Conservation (phyloP, 768 basidiomycete species). For the Calocera viscosa region DNA sequence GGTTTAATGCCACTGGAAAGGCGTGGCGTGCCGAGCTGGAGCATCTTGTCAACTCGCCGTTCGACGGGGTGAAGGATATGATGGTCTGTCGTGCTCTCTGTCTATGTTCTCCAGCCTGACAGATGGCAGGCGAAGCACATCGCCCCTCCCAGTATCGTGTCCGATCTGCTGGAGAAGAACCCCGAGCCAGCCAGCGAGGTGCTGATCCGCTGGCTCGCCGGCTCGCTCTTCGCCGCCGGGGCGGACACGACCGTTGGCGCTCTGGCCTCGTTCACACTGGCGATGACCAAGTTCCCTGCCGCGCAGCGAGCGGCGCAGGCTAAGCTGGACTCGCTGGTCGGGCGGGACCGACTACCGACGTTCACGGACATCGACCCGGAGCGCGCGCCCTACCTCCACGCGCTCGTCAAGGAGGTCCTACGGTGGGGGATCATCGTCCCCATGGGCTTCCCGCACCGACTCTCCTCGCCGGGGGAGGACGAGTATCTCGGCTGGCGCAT, state of each 20-base stretch:
- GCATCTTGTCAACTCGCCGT: background rate
- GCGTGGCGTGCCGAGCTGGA: background rate
- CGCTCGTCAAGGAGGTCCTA: constrained; percentile 33
- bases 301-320: constrained; percentile 45
- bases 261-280: constrained; percentile 44
- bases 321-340: constrained; percentile 53
- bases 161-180: background rate
- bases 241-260: constrained; percentile 23
- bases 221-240: constrained; percentile 13
- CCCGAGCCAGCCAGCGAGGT: background rate
- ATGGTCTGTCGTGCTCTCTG: background rate
- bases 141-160: background rate
- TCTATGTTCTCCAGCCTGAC: background rate
- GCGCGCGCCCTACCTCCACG: constrained; percentile 32
- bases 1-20: background rate
- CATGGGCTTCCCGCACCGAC: constrained; percentile 5
- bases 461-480: background rate
- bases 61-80: background rate
- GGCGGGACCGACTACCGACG: constrained; percentile 43
- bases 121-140: background rate
- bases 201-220: constrained; percentile 5
- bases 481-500: background rate
- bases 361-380: constrained; percentile 29
- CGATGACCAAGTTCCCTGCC: constrained; percentile 51
- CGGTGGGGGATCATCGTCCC: constrained; percentile 17